phyloP scores from a whole-genome alignment of 352 stramenopile species.

The Phytophthora hibernalis region DNA sequence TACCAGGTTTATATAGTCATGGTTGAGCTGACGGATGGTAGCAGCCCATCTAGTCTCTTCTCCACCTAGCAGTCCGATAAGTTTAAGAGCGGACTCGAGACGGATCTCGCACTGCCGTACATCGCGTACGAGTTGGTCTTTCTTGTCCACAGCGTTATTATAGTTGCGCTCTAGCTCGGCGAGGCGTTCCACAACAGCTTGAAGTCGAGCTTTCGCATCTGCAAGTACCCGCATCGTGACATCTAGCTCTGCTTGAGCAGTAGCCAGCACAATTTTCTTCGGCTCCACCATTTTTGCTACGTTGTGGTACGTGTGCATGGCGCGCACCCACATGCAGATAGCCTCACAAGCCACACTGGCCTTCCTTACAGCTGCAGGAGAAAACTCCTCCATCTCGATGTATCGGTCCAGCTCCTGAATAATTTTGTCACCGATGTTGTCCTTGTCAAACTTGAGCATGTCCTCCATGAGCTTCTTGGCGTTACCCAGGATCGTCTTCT shows the following conservation, averaged over 20 bases:
- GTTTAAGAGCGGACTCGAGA: slow-evolving; percentile 90
- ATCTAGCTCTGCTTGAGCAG: slow-evolving; percentile 87
- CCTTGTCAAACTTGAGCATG: slow-evolving; percentile 92
- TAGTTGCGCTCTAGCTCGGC: slow-evolving; percentile 92
- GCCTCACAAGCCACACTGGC: slow-evolving; percentile 92
- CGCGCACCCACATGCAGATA: slow-evolving; percentile 95
- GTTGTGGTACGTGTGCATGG: slow-evolving; percentile 94
- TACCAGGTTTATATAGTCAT: slow-evolving; percentile 89
- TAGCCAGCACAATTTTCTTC: slow-evolving; percentile 89
- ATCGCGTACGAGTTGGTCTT: slow-evolving; percentile 83
- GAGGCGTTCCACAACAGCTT: slow-evolving; percentile 88
- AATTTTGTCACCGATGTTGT: slow-evolving; percentile 90
- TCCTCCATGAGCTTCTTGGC: slow-evolving; percentile 92
- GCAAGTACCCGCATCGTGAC: slow-evolving; percentile 88
- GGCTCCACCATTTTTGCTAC: slow-evolving; percentile 93
- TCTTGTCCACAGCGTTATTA: slow-evolving; percentile 88
- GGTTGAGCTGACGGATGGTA: slow-evolving; percentile 82
- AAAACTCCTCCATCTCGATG: slow-evolving; percentile 93
- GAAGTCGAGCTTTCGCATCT: slow-evolving; percentile 83
- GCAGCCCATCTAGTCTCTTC: slow-evolving; percentile 91
- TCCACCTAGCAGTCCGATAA: slow-evolving; percentile 91
- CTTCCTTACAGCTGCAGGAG: slow-evolving; percentile 89
- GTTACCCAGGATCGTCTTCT: slow-evolving; percentile 88
- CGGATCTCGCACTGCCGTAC: slow-evolving; percentile 87
- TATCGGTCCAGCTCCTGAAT: slow-evolving; percentile 90